Base-by-base conservation (phyloP, 139 green algal species). In the Auxenochlorella protothecoides region DNA sequence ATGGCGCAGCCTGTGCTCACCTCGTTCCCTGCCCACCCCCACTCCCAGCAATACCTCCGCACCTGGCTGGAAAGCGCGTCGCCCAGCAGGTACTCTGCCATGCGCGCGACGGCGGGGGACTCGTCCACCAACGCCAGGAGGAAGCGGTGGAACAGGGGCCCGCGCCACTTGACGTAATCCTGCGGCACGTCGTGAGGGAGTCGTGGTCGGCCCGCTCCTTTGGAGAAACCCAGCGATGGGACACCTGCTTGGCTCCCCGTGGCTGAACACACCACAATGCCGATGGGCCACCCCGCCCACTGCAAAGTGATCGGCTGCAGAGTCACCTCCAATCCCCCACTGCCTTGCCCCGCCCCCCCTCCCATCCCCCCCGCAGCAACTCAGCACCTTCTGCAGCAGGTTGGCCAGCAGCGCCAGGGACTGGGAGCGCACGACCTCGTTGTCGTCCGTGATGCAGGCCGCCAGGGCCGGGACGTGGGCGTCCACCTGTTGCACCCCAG, bases 161-260 rank as follows among this genome's bases (percentile, higher is more conserved):
- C 91, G 2, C 90, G 74, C 91, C 91, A 96, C 82, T 96, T 96
- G 63, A 97, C 85, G 63, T 89, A 97, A 73, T 97, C 91, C 76
- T 78, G 72, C 83, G 70, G 16, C 56, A 80, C 27, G 27, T 44
- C 27, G 27, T 44, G 27, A 44, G 27, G 27, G 27, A 44, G 27
- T 44, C 27, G 27, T 44, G 27, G 27, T 44, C 0, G 27, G 27
- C 27, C 27, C 27, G 27, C 27, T 44, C 27, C 27, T 44, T 44
- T 44, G 27, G 27, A 44, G 27, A 44, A 44, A 44, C 27, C 27
- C 27, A 44, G 27, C 27, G 27, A 44, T 44, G 27, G 27, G 27
- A 44, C 27, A 44, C 27, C 27, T 44, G 27, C 27, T 44, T 44
- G 27, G 27, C 27, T 44, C 27, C 27, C 27, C 27, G 27, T 44